Conservation (phyloP, 1,139 yeast species). For the Komagataea norvegica region DNA sequence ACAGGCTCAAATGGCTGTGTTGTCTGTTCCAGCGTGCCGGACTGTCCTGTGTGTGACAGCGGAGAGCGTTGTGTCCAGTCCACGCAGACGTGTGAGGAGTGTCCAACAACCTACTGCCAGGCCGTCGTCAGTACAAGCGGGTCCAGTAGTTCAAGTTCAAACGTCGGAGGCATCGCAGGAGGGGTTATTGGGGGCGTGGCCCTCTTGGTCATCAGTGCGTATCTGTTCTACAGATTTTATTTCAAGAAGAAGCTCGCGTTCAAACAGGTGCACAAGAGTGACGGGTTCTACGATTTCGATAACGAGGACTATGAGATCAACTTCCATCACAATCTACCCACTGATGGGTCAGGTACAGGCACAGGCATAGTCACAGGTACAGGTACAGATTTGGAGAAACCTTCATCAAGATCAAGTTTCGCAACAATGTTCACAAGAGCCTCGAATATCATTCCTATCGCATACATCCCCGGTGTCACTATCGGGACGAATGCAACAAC, state of each 20-base stretch:
- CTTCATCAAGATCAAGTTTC: constrained; percentile 34
- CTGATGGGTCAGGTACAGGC: constrained; percentile 15
- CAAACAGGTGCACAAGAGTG: constrained; percentile 25
- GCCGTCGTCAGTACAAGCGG: constrained; percentile 17
- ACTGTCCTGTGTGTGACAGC: constrained; percentile 53
- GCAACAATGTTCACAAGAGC: constrained; percentile 72
- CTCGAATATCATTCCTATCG: constrained; percentile 87
- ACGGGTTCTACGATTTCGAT: constrained; percentile 22
- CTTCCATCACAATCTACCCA: constrained; percentile 20
- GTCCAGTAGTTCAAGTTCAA: constrained; percentile 10
- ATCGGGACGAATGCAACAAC: constrained; percentile 46
- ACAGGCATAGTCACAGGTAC: too few relatives aligned
- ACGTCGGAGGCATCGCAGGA: constrained; percentile 37
- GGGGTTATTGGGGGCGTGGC: constrained; percentile 65
- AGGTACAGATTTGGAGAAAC: constrained; percentile 34
- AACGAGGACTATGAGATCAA: constrained; percentile 30
- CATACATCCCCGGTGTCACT: constrained; percentile 90
- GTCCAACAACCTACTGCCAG: constrained; percentile 54
- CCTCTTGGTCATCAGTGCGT: constrained; percentile 38
- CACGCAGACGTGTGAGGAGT: constrained; percentile 49
- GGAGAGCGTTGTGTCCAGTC: constrained; percentile 50
- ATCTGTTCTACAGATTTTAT: constrained; percentile 36
- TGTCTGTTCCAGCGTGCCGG: constrained; percentile 37
- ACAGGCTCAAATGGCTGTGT: constrained; percentile 43
- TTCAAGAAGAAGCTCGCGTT: constrained; percentile 30